Evolutionary conservation across 805 yeast genomes (phyloP), one percentile per base, ranked within the genome.

Genomic region (Tetrapisispora iriomotensis): DNA sequence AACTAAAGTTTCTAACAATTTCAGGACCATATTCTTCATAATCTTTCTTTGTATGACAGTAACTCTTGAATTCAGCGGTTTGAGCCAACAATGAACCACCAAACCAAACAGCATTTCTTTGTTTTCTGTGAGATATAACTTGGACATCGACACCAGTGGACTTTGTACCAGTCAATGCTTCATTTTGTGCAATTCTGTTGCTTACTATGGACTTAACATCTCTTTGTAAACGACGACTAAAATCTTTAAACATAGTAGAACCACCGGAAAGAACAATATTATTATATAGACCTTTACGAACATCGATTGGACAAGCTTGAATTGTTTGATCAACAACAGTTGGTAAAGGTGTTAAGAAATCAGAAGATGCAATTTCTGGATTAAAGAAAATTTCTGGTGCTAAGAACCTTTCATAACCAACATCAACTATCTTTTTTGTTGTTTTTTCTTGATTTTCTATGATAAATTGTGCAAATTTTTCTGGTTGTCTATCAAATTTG

Each of bases 371-470:
- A 55, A 92, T 92, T 64, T 92, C 99, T 12, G 98, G 98, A 59
- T 84, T 87, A 75, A 92, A 92, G 67, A 92, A 92, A 54, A 92
- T 88, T 64, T 92, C 99, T n/a, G 98, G 97, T 1, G 98, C 99
- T 61, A 92, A 74, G 63, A 92, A 92, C 51, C 97, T 75, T 67
- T 92, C 99, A 64, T 92, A 92, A 40, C 97, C 99, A 44, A 92
- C 92, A 62, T 92, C 98, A 46, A 92, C 92, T 26, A 67, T 61
- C 42, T 74, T 77, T 50, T 71, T 69, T 41, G 73, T 72, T 36
- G 84, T 83, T 44, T 72, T 72, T 47, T 72, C 66, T 48, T 82
- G 82, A 21, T 80, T 79, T 59, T 90, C 95, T 21, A 85, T 92
- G 30, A 85, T 72, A 63, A 85, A 87, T 66, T 90, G 90, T 29